Evolutionary conservation across 139 green algal species (phyloP).

Genomic region (Micractinium conductrix): DNA sequence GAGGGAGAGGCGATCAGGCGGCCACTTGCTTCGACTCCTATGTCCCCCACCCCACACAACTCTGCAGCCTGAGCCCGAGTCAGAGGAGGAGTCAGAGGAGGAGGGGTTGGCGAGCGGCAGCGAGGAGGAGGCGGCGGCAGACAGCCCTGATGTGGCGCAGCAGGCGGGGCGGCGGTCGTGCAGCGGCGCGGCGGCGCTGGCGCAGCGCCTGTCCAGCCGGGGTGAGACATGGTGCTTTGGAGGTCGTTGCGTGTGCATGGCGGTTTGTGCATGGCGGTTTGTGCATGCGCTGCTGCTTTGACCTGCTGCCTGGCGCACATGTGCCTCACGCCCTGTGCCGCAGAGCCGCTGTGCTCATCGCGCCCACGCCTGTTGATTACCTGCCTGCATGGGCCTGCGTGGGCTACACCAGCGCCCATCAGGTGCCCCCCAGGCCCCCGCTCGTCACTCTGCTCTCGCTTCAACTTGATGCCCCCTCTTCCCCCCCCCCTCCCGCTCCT

Average conservation of each 20-base stretch:
- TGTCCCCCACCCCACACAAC: not conserved
- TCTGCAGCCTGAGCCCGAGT: not conserved
- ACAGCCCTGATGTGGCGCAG: not conserved
- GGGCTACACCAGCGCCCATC: not conserved
- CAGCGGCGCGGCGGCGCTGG: conserved; percentile 22
- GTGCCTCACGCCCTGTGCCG: not conserved
- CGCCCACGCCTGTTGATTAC: too few relatives aligned
- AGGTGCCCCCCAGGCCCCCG: too few relatives aligned
- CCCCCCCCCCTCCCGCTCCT: too few relatives aligned
- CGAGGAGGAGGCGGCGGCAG: not conserved
- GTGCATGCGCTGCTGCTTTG: not conserved
- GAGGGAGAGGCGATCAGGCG: not conserved
- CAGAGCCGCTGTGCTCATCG: not conserved
- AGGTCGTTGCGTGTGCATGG: not conserved
- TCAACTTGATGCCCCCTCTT: not conserved
- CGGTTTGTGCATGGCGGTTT: not conserved
- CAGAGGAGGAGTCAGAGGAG: not conserved
- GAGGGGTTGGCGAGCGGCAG: not conserved
- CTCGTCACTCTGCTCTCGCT: not conserved
- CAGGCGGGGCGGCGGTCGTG: not conserved
- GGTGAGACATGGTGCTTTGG: not conserved
- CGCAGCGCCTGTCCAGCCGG: not conserved
- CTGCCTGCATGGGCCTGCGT: too few relatives aligned
- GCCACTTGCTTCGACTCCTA: not conserved
- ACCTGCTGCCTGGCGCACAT: not conserved